Base-by-base conservation (phyloP, 768 basidiomycete species). In the Collybiopsis confluens region DNA sequence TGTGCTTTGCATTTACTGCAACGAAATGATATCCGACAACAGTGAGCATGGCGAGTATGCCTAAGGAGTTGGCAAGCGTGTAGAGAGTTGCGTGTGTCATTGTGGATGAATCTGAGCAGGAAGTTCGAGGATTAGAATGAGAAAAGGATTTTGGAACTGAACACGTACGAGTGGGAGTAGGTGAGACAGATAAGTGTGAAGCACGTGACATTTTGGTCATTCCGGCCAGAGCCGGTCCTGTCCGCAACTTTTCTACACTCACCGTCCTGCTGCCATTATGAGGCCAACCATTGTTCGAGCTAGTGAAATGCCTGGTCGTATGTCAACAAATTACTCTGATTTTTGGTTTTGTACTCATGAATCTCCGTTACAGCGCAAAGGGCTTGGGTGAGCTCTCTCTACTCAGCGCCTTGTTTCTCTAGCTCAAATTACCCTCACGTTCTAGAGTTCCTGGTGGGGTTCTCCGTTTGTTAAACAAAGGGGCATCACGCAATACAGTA, bases 401-500 rank as follows among this genome's bases (percentile, higher is more conserved):
- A 26, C n/a, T 23, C 21, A 51, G 13, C 10, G n/a, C 10, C 20
- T 26, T 7, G 33, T 36, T 38, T 35, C 46, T 28, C 33, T 38
- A n/a, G 24, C 36, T 37, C n/a, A n/a, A 45, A 23, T 33, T n/a
- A 15, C 33, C 43, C 27, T 36, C 46, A 3, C 28, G 50, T 44
- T 54, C 28, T 65, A 95, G 91, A 88, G 78, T 70, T 75, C 85
- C 48, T 97, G 93, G 93, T 97, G 93, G 92, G 93, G 92, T 73
- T 85, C 88, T 71, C 72, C 71, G 57, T 74, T 80, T 56, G 76
- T 76, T 61, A 85, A 82, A 66, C 85, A 86, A 64, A 91, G 80
- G 71, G 92, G 93, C 49, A 77, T 95, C 55, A 73, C 81, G 47
- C 72, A 77, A 63, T 97, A 96, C 78, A 79, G 94, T 96, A 64